These are phyloP conservation scores for Prototheca wickerhamii DNA, from an alignment of 163 green algal species.

Conservation along the genomic window DNA sequence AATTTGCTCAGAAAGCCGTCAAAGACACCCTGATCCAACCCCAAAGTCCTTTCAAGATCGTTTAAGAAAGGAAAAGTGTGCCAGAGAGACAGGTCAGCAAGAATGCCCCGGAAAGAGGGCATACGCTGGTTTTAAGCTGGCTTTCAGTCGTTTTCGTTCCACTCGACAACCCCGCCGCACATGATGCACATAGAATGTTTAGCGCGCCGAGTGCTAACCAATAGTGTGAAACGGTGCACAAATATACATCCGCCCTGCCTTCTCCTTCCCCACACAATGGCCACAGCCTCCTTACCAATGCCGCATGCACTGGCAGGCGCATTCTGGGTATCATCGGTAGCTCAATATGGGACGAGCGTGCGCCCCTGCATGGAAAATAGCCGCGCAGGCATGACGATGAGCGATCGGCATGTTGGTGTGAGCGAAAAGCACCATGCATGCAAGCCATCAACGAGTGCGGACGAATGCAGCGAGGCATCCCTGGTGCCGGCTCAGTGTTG, in stretches of 20 bases:
- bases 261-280: too few species aligned
- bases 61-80: constrained; percentile 19
- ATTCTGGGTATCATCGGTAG: too few species aligned
- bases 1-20: too few species aligned
- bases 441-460: too few species aligned
- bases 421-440: not conserved
- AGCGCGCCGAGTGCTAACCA: not conserved
- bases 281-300: too few species aligned
- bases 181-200: not conserved
- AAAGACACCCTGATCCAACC: too few species aligned
- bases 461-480: not conserved
- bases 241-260: not conserved
- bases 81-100: constrained; percentile 61
- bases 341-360: too few species aligned
- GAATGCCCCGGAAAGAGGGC: constrained; percentile 15
- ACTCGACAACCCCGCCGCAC: constrained; percentile 31
- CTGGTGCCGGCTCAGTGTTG: constrained; percentile 17
- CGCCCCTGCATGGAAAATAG: not conserved
- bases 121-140: constrained; percentile 50
- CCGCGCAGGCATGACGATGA: not conserved
- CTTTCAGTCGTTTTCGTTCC: constrained; percentile 18
- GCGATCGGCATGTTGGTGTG: too few species aligned
- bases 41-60: not conserved
- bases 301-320: too few species aligned
- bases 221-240: not conserved